phyloP scores from a whole-genome alignment of 371 early-diverging fungal species.

The Conidiobolus incongruus region DNA sequence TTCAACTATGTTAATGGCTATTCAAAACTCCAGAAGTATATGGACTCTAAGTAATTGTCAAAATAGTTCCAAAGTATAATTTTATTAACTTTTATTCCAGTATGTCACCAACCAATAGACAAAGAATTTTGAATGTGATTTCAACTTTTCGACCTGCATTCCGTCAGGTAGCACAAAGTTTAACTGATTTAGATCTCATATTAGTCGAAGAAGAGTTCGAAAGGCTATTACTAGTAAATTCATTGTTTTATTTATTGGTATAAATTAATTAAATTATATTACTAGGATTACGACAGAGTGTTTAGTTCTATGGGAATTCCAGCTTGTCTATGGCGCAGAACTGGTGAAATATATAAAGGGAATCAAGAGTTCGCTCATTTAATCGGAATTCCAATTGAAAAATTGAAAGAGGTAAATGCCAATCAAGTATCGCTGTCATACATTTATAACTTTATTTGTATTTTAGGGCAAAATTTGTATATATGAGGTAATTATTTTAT shows the following conservation, averaged over 20 bases:
- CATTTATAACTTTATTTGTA: neutral
- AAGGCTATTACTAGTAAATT: conserved; percentile 42
- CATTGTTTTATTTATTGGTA: neutral
- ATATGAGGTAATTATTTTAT: conserved; percentile 30
- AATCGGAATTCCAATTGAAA: conserved; percentile 52
- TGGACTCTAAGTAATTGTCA: conserved; percentile 51
- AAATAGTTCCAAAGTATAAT: neutral
- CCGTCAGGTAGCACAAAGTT: conserved; percentile 54
- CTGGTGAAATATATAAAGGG: conserved; percentile 85
- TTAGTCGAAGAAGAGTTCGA: conserved; percentile 88
- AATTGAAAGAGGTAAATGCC: conserved; percentile 39
- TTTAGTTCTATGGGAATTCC: conserved; percentile 89
- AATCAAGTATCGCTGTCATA: neutral
- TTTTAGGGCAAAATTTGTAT: conserved; percentile 45
- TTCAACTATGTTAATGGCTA: conserved; percentile 84
- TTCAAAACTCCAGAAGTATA: conserved; percentile 61
- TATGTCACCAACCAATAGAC: conserved; percentile 46
- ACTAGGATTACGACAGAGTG: conserved; percentile 72
- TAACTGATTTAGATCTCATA: conserved; percentile 80
- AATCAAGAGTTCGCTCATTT: conserved; percentile 81
- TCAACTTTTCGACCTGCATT: conserved; percentile 71
- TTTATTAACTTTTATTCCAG: conserved; percentile 8
- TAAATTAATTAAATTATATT: neutral
- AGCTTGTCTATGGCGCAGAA: conserved; percentile 79
- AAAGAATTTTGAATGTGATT: conserved; percentile 62